Percentiles rank a stretch among this genome's conserved stretches.
These are phyloP conservation scores for Xylaria grammica DNA, from an alignment of 495 filamentous ascomycete genomes.

Conservation along the genomic window DNA sequence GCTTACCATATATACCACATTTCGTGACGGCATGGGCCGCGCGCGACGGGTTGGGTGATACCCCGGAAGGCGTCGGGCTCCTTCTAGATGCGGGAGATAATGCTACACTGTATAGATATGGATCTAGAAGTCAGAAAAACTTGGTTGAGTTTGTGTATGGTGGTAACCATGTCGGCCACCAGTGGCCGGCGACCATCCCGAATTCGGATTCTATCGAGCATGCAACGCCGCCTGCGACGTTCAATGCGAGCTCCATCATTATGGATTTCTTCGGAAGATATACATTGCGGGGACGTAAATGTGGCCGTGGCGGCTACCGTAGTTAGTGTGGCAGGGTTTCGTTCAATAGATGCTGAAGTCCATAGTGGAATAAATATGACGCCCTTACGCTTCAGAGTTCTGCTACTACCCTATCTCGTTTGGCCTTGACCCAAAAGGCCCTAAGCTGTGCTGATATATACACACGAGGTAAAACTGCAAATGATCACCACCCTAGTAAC, in stretches of 20 bases:
- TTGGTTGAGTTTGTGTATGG: constrained; percentile 36
- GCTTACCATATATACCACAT: constrained; percentile 44
- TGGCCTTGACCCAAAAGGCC: too few relatives aligned
- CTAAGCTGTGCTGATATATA: too few relatives aligned
- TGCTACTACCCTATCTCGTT: too few relatives aligned
- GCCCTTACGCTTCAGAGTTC: too few relatives aligned
- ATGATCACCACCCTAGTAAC: too few relatives aligned
- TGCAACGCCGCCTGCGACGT: constrained; percentile 34
- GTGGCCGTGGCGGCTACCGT: too few relatives aligned
- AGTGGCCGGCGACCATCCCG: constrained; percentile 48
- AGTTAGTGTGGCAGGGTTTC: background rate
- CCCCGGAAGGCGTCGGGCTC: constrained; percentile 17
- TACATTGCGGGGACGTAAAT: constrained; percentile 12
- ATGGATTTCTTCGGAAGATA: constrained; percentile 45
- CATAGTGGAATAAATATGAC: too few relatives aligned
- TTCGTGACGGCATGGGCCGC: constrained; percentile 47
- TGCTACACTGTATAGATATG: background rate
- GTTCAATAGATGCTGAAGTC: too few relatives aligned
- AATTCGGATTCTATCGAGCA: constrained; percentile 45
- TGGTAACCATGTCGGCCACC: constrained; percentile 44
- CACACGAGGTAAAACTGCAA: too few relatives aligned
- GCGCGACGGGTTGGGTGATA: constrained; percentile 40
- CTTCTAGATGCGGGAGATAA: background rate
- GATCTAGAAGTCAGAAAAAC: constrained; percentile 17
- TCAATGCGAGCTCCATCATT: constrained; percentile 45